Base-by-base conservation (phyloP, 2,329 filamentous ascomycete genomes). In the Pseudocercospora fuligena region DNA sequence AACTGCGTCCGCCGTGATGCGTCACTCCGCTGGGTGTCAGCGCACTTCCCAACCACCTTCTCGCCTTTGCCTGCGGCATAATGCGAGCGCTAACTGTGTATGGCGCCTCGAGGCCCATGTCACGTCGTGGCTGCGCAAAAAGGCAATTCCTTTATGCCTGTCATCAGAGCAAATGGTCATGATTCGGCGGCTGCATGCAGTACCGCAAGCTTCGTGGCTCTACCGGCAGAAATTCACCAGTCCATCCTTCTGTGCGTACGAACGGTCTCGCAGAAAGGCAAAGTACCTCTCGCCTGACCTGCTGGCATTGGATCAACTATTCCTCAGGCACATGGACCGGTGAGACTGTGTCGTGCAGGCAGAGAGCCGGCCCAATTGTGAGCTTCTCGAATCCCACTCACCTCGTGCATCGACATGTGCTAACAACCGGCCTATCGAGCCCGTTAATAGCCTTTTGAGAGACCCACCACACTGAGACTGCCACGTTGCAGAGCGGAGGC, bases 401-500 rank as follows among this genome's bases (percentile, higher is more conserved):
- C 61, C 67, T 59, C 65, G 60, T 65, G 64, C 64, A 59, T 66
- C 62, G 64, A 66, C 65, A 67, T 63, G 61, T 66, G 65, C 70
- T 71, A 70, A 70, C 63, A 69, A 21, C 67, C 65, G 69, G 61
- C 56, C 66, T 65, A 63, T 66, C 56, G 67, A 70, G 69, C 70
- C 69, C 63, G 63, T 66, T 63, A 70, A 73, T 73, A 73, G 69
- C 68, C 72, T 74, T 73, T 72, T 65, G 57, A 66, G 27, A 59
- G 66, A 67, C 68, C 69, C 70, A 70, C 74, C 74, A 76, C 65
- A 75, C 68, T 64, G 66, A 81, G 76, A 79, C 78, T 80, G 82
- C 82, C 82, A 84, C 82, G 82, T 84, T 81, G 83, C 82, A 82
- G 79, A 82, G 83, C 81, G 82, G 80, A 82, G 80, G 82, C 79